These are phyloP conservation scores for Cucurbita pepo DNA, from an alignment of 306 rosid species.

Conservation along the genomic window DNA sequence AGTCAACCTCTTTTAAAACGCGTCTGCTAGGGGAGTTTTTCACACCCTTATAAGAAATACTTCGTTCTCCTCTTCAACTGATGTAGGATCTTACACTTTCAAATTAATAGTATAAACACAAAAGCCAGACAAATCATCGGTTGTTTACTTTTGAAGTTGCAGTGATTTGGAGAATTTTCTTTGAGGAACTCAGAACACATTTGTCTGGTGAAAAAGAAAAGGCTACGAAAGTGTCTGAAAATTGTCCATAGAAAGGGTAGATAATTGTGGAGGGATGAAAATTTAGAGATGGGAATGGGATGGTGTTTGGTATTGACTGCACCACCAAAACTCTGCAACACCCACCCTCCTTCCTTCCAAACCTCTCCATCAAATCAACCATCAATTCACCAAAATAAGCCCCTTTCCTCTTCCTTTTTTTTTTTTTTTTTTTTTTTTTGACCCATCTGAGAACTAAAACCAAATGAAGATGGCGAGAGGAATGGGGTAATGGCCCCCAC, in stretches of 20 bases:
- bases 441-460: not conserved
- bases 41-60: too few species aligned
- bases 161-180: not conserved
- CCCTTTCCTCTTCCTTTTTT: not conserved
- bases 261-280: not conserved
- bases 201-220: too few species aligned
- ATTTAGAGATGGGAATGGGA: not conserved
- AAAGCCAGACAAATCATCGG: not conserved
- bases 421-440: not conserved
- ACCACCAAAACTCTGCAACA: not conserved
- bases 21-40: too few species aligned
- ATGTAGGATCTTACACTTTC: too few species aligned
- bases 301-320: slow-evolving; percentile 3
- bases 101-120: too few species aligned
- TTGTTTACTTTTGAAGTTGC: not conserved
- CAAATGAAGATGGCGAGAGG: not conserved
- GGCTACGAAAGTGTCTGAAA: not conserved
- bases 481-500: slow-evolving; percentile 7
- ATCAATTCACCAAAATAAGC: not conserved
- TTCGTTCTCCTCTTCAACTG: too few species aligned
- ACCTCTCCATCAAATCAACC: not conserved
- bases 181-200: not conserved
- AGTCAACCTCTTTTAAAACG: too few species aligned
- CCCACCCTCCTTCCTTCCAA: slow-evolving; percentile 5
- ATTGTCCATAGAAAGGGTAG: not conserved